Base-by-base conservation (phyloP, 352 stramenopile genomes). In the Phytophthora multivora region DNA sequence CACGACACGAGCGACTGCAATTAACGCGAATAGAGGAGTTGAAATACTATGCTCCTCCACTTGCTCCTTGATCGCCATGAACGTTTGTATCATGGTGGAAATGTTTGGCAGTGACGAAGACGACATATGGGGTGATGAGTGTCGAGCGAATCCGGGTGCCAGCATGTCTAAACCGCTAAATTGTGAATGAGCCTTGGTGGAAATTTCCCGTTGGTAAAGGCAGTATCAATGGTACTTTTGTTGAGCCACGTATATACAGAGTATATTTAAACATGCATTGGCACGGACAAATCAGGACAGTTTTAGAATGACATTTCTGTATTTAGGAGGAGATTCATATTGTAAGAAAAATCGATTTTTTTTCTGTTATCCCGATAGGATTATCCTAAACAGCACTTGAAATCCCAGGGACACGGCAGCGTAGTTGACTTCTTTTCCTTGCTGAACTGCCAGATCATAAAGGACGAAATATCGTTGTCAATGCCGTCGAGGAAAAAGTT, bases 361-460 rank as follows among this genome's bases (percentile, higher is more conserved):
- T n/a, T n/a, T n/a, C n/a, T n/a, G n/a, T n/a, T n/a, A n/a, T n/a
- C n/a, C n/a, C n/a, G n/a, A n/a, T 23, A 23, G 21, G 21, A 2
- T 25, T 43, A 43, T 13, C 19, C 38, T 43, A 21, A 33, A 13
- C 28, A 33, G 28, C 28, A 33, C 28, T 33, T 33, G 28, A 33
- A 33, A 33, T 61, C 57, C 63, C 57, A 71, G 0, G 57, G 63
- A 43, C 35, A 74, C 4, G 59, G 65, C 6, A 69, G 38, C 13
- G 47, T 48, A 13, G 56, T 56, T 11, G 53, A 52, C 15, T 50
- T 46, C 11, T 26, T 45, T 4, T 63, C 33, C 18, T 63, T 59
- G 25, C 19, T 43, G 23, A 40, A 56, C n/a, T 71, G 51, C 62
- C 64, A 71, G 53, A 76, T 70, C 55, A 73, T 70, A 42, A 76